phyloP scores from a whole-genome alignment of 352 stramenopile species.

The Globisporangium lucens region DNA sequence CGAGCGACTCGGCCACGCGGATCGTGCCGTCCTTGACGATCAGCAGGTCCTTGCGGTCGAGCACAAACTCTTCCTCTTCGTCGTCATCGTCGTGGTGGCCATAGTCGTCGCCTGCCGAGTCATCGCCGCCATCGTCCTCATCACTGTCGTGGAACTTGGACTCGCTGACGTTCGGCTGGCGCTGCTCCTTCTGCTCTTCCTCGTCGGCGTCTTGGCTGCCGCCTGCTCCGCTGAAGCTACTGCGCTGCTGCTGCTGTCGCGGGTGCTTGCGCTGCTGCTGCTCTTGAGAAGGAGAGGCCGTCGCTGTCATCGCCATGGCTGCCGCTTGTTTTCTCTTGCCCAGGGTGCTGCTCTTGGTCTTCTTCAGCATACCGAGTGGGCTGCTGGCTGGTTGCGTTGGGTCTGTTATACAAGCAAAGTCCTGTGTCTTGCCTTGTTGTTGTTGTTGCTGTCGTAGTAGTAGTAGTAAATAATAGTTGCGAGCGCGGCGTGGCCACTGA shows the following conservation, averaged over 20 bases:
- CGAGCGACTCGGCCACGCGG: slow-evolving; percentile 56
- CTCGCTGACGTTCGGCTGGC: neutral
- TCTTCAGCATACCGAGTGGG: neutral
- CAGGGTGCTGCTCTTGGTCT: slow-evolving; percentile 3
- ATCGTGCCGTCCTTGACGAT: slow-evolving; percentile 74
- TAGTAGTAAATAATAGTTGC: slow-evolving; percentile 13
- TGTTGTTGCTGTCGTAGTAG: neutral
- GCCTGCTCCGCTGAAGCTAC: neutral
- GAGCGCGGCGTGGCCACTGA: neutral
- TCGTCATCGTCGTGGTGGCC: slow-evolving; percentile 23
- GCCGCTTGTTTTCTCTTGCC: slow-evolving; percentile 8
- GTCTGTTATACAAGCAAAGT: neutral
- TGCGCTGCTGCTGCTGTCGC: neutral
- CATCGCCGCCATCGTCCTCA: neutral
- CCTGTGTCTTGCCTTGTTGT: neutral
- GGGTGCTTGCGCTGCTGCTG: neutral
- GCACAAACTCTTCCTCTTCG: slow-evolving; percentile 32
- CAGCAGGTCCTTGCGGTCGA: slow-evolving; percentile 73
- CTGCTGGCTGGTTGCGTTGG: neutral
- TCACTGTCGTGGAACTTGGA: slow-evolving; percentile 7
- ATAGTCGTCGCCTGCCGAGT: slow-evolving; percentile 16
- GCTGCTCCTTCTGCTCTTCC: slow-evolving; percentile 4
- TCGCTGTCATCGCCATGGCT: neutral
- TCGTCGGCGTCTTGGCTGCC: neutral
- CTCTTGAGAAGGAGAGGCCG: neutral